Conservation (phyloP, 2,329 filamentous ascomycete species). For the Pseudogymnoascus sp. region DNA sequence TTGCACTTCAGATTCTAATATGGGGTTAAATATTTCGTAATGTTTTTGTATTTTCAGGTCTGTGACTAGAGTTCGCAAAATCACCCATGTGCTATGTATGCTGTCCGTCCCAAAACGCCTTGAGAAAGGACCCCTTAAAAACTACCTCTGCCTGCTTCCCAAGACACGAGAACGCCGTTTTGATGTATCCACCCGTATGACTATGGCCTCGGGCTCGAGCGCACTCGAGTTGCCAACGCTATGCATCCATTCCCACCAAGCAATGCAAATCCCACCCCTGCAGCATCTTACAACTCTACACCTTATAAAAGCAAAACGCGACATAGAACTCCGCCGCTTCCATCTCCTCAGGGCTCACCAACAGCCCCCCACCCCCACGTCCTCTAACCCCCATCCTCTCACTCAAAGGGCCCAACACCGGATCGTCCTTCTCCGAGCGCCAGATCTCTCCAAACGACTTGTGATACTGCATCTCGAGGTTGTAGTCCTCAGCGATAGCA, state of each 20-base stretch:
- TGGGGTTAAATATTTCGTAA: background rate
- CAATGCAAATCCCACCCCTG: background rate
- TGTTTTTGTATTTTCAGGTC: conserved; percentile 1
- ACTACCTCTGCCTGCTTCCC: background rate
- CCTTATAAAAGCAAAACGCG: conserved; percentile 96
- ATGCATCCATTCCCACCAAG: background rate
- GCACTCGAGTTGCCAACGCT: background rate
- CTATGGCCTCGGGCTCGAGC: background rate
- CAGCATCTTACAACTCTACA: conserved; percentile 37
- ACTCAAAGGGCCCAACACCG: conserved; percentile 70
- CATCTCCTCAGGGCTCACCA: conserved; percentile 79
- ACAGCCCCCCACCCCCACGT: conserved; percentile 51
- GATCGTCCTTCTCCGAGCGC: conserved; percentile 82
- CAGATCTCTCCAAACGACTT: conserved; percentile 87
- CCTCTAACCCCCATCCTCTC: conserved; percentile 93
- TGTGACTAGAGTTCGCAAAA: background rate
- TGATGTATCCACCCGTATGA: background rate
- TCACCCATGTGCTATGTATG: background rate
- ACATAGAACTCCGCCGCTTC: conserved; percentile 89
- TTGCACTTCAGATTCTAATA: background rate
- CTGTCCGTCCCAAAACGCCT: background rate
- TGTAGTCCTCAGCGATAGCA: conserved; percentile 91
- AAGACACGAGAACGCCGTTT: background rate
- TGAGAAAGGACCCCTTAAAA: background rate
- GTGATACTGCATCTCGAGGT: conserved; percentile 89